Evolutionary conservation across 768 basidiomycete species (phyloP).

Genomic region (Hypholoma sublateritium): DNA sequence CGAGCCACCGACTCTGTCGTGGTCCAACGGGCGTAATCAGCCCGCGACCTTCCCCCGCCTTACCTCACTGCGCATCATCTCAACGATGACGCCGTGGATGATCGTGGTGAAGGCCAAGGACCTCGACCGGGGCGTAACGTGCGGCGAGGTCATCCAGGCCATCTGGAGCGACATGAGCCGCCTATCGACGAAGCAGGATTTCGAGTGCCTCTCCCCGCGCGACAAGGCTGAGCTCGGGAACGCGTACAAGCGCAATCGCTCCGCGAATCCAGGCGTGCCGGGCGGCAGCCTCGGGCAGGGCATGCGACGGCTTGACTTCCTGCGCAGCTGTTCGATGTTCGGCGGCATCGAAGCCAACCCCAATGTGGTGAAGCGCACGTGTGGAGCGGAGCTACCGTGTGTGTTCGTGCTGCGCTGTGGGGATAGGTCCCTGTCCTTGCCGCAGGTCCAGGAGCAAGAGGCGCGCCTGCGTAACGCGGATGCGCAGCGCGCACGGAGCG

Average conservation of each 20-base stretch:
- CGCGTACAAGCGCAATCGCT: slow-evolving; percentile 67
- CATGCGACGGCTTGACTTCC: slow-evolving; percentile 67
- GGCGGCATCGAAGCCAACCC: slow-evolving; percentile 59
- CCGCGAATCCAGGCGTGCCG: slow-evolving; percentile 60
- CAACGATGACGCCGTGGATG: slow-evolving; percentile 69
- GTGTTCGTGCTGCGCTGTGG: slow-evolving; percentile 59
- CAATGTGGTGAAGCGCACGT: slow-evolving; percentile 38
- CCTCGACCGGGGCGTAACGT: slow-evolving; percentile 63
- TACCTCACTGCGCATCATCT: slow-evolving; percentile 52
- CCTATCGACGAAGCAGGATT: slow-evolving; percentile 54
- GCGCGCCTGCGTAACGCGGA: slow-evolving; percentile 28
- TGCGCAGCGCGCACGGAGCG: slow-evolving; percentile 5
- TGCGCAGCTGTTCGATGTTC: slow-evolving; percentile 57
- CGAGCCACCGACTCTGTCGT: slow-evolving; percentile 58
- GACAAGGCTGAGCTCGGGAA: slow-evolving; percentile 44
- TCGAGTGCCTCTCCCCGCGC: slow-evolving; percentile 34
- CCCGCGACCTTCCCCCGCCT: slow-evolving; percentile 68
- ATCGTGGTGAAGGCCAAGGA: slow-evolving; percentile 61
- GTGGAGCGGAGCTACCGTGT: slow-evolving; percentile 53
- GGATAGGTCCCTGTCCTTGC: slow-evolving; percentile 44
- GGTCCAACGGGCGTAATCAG: slow-evolving; percentile 64
- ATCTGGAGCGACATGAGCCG: slow-evolving; percentile 51
- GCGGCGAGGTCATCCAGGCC: slow-evolving; percentile 61
- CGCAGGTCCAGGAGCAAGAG: slow-evolving; percentile 51
- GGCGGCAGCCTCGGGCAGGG: slow-evolving; percentile 66